Percentiles rank a stretch among this genome's conserved stretches.
These are phyloP conservation scores for Nasturtium officinale DNA, from an alignment of 345 rosid species.

Conservation along the genomic window DNA sequence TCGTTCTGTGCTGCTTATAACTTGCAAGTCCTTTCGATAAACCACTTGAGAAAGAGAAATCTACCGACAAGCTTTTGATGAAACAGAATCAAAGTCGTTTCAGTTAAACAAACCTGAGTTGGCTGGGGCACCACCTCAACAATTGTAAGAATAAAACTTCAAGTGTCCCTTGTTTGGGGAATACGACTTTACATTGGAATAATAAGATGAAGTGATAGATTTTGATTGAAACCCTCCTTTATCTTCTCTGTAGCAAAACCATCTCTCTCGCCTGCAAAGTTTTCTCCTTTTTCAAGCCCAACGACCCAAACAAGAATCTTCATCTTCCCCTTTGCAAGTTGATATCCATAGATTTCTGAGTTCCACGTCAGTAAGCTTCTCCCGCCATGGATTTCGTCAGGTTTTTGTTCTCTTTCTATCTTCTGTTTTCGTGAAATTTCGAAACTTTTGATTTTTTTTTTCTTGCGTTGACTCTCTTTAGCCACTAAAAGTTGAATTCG, in stretches of 20 bases:
- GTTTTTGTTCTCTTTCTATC: slow-evolving; percentile 7
- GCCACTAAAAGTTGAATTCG: not conserved
- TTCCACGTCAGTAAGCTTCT: slow-evolving; percentile 27
- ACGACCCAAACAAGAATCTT: not conserved
- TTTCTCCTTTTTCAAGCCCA: not conserved
- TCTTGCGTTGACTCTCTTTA: not conserved
- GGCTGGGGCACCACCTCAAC: not conserved
- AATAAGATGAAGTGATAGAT: slow-evolving; percentile 10
- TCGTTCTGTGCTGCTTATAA: too few species aligned
- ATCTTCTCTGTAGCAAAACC: slow-evolving; percentile 6
- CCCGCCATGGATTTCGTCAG: slow-evolving; percentile 38
- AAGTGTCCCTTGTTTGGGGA: not conserved
- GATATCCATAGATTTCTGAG: not conserved
- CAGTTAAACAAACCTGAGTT: slow-evolving; percentile 21
- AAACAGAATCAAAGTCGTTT: slow-evolving; percentile 23
- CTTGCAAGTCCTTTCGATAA: not conserved
- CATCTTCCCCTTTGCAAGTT: not conserved
- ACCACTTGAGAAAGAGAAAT: slow-evolving; percentile 6
- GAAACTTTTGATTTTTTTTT: not conserved
- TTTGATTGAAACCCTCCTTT: not conserved
- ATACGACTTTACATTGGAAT: slow-evolving; percentile 14
- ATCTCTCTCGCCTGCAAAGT: slow-evolving; percentile 16
- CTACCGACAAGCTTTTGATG: slow-evolving; percentile 19
- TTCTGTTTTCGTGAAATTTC: not conserved
- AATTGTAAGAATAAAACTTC: not conserved